A percentile compares a stretch with the other conserved stretches of the same genome.
phyloP scores from a whole-genome alignment of 2,329 filamentous ascomycete genomes.

The Huntiella savannae region DNA sequence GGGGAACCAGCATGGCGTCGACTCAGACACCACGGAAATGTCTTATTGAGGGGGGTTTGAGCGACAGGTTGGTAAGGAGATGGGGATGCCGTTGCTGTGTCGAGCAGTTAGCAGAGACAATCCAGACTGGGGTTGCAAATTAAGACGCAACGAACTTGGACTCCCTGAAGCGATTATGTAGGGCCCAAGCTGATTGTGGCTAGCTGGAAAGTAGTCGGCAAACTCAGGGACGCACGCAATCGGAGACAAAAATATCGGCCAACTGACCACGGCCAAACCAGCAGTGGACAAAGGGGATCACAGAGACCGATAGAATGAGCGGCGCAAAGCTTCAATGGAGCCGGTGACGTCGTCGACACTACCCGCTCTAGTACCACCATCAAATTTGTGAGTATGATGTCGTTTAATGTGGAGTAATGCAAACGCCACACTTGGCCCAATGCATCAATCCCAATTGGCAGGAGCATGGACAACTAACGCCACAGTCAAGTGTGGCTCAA shows the following conservation, averaged over 20 bases:
- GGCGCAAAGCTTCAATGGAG: not conserved
- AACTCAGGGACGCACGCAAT: too few species aligned
- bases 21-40: not conserved
- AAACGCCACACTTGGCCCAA: slow-evolving; percentile 5
- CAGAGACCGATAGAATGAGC: not conserved
- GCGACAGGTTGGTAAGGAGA: not conserved
- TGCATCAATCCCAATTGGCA: not conserved
- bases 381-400: slow-evolving; percentile 9
- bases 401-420: slow-evolving; percentile 5
- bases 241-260: too few species aligned
- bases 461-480: not conserved
- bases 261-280: too few species aligned
- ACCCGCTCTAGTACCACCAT: not conserved
- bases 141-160: slow-evolving; percentile 7
- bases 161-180: slow-evolving; percentile 2
- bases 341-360: not conserved
- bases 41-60: not conserved
- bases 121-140: slow-evolving; percentile 5
- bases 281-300: not conserved
- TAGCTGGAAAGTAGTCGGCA: not conserved
- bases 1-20: slow-evolving; percentile 9
- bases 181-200: slow-evolving; percentile 1
- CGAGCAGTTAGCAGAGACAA: slow-evolving; percentile 3
- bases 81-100: slow-evolving; percentile 1
- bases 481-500: slow-evolving; percentile 6